Evolutionary conservation across 768 basidiomycete genomes (phyloP).

Genomic region (Lactarius deliciosus): DNA sequence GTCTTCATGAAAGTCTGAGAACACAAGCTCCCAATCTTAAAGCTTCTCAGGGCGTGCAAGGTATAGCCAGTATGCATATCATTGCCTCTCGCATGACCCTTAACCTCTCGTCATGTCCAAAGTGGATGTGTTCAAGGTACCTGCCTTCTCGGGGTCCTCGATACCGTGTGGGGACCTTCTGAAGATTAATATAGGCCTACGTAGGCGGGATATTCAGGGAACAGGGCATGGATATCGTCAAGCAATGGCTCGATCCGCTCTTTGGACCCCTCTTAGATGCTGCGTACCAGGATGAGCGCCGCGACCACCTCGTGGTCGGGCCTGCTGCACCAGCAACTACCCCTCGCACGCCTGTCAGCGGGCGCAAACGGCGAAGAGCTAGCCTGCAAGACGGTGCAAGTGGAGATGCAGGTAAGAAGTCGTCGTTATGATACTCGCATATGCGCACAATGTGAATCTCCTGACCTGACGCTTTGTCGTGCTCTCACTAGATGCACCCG

Average conservation of each 20-base stretch:
- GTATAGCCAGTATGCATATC: neutral
- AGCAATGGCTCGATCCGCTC: constrained; percentile 14
- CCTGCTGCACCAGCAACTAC: neutral
- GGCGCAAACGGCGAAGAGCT: neutral
- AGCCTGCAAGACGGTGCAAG: neutral
- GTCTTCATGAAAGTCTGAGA: constrained; percentile 2
- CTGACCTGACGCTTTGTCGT: neutral
- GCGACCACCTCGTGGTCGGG: neutral
- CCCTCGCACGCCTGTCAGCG: neutral
- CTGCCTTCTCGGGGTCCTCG: neutral
- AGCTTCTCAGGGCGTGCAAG: constrained; percentile 4
- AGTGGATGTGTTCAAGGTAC: constrained; percentile 26
- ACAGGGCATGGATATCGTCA: constrained; percentile 11
- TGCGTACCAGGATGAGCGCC: constrained; percentile 8
- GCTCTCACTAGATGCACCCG: neutral
- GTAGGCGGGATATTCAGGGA: constrained; percentile 23
- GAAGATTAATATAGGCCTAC: constrained; percentile 13
- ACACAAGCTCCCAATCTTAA: constrained; percentile 1
- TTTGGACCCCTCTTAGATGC: constrained; percentile 2
- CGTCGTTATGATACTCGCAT: neutral
- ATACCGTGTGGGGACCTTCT: neutral
- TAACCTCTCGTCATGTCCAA: neutral
- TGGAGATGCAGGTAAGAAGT: constrained; percentile 3
- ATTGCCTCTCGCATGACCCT: neutral
- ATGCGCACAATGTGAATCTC: neutral